phyloP scores from a whole-genome alignment of 164 flowering plant genomes.

The Akebia trifoliata region DNA sequence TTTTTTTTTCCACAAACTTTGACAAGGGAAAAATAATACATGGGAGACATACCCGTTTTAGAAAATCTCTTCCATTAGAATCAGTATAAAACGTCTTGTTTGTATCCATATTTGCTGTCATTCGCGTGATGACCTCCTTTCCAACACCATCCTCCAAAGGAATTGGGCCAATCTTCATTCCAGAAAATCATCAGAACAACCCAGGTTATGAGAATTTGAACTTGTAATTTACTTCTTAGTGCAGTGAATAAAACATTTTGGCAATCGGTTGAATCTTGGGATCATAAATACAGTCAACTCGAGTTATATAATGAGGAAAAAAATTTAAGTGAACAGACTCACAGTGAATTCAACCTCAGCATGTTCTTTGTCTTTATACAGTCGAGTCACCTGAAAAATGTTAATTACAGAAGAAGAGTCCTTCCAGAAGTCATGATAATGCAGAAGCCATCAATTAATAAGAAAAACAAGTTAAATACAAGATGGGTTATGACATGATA shows the following conservation, averaged over 20 bases:
- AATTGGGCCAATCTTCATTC: slow-evolving; percentile 73
- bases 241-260: background rate
- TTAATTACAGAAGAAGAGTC: slow-evolving; percentile 3
- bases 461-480: too few relatives aligned
- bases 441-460: too few relatives aligned
- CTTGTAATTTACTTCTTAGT: background rate
- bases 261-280: background rate
- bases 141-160: slow-evolving; percentile 70
- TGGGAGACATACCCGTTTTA: slow-evolving; percentile 54
- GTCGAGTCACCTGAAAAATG: slow-evolving; percentile 59
- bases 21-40: background rate
- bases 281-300: too few relatives aligned
- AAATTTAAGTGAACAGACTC: slow-evolving; percentile 24
- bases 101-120: slow-evolving; percentile 71
- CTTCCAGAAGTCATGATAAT: too few relatives aligned
- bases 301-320: too few relatives aligned
- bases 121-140: slow-evolving; percentile 71
- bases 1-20: too few relatives aligned
- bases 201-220: too few relatives aligned
- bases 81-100: slow-evolving; percentile 76
- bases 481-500: too few relatives aligned
- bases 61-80: slow-evolving; percentile 85
- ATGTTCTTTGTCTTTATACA: slow-evolving; percentile 76
- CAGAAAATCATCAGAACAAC: slow-evolving; percentile 19
- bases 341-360: slow-evolving; percentile 89